Conservation (phyloP, 2,329 filamentous ascomycete genomes). For the Diaporthe sp. region DNA sequence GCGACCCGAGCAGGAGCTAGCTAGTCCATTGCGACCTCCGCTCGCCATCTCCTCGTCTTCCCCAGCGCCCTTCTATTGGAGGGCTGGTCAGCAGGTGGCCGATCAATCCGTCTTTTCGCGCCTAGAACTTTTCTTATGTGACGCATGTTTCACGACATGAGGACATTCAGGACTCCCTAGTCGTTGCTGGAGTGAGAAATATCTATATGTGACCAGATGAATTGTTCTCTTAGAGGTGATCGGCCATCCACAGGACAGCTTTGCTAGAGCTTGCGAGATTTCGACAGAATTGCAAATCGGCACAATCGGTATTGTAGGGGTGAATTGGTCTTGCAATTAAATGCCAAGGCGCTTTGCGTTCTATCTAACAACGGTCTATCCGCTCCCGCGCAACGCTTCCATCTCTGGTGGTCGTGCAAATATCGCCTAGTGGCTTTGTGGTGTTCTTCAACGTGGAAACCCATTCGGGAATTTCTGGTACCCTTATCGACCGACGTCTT, state of each 20-base stretch:
- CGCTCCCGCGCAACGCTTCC: background rate
- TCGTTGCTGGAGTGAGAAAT: background rate
- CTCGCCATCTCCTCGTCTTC: background rate
- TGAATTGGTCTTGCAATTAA: background rate
- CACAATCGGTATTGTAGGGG: background rate
- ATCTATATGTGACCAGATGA: background rate
- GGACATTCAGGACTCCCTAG: background rate
- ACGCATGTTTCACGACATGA: background rate
- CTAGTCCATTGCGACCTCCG: slow-evolving; percentile 26
- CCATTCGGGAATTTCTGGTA: background rate
- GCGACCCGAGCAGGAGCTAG: background rate
- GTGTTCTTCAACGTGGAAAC: background rate
- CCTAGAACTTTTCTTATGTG: background rate
- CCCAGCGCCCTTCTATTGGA: background rate
- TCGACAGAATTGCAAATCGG: background rate
- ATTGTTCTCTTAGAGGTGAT: background rate
- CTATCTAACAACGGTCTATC: background rate
- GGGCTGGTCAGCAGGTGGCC: background rate
- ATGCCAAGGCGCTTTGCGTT: background rate
- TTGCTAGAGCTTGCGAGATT: background rate
- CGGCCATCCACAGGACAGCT: background rate
- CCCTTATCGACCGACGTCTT: background rate
- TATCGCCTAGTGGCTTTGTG: background rate
- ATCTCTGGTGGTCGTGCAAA: too few relatives aligned
- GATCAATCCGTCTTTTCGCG: background rate